Conservation (phyloP, 2,329 filamentous ascomycete genomes). For the Colletotrichum siamense region DNA sequence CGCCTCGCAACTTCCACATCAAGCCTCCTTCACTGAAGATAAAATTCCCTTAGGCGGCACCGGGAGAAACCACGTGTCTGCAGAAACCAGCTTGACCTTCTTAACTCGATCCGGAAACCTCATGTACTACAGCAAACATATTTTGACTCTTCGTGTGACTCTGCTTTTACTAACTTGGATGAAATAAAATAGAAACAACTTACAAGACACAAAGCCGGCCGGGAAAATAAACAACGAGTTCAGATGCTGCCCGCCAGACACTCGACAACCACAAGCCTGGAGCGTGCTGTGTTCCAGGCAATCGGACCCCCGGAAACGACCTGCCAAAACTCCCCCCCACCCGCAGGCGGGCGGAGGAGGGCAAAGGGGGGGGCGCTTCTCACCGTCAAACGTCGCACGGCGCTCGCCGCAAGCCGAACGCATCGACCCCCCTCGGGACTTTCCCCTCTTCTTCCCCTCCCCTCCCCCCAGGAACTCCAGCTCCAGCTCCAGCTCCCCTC, state of each 20-base stretch:
- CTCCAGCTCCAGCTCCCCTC: neutral
- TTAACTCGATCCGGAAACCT: neutral
- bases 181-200: neutral
- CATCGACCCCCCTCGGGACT: neutral
- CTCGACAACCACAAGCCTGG: neutral
- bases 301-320: neutral
- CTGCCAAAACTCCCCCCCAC: neutral
- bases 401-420: conserved; percentile 24
- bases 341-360: neutral
- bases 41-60: neutral
- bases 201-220: neutral
- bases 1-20: neutral
- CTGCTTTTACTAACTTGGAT: neutral
- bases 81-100: neutral
- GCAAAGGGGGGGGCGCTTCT: neutral
- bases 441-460: neutral
- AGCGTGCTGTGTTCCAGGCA: neutral
- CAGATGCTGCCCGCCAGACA: neutral
- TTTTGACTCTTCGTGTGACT: neutral
- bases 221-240: neutral
- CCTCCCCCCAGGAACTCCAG: neutral
- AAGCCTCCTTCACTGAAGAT: neutral
- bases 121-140: neutral
- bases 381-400: conserved; percentile 21
- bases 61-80: neutral